Percentiles rank a stretch among this genome's conserved stretches.
Conservation (phyloP, 2,329 filamentous ascomycete species). For the Sarocladium kiliense region DNA sequence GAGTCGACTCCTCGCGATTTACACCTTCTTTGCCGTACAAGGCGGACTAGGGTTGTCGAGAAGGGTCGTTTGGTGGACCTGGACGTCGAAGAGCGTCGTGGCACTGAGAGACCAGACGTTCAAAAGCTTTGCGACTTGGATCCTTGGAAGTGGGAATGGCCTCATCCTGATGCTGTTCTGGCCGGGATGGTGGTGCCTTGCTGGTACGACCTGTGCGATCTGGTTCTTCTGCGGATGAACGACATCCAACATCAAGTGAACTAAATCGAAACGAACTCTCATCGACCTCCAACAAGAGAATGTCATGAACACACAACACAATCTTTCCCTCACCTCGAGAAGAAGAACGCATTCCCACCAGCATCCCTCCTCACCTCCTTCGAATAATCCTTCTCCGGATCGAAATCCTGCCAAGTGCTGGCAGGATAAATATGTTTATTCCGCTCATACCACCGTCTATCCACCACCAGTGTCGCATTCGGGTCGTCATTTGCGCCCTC, state of each 20-base stretch:
- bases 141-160: slow-evolving; percentile 45
- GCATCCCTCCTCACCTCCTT: slow-evolving; percentile 73
- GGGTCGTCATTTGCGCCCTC: slow-evolving; percentile 80
- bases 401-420: slow-evolving; percentile 92
- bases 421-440: slow-evolving; percentile 99
- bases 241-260: background rate
- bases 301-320: slow-evolving; percentile 7
- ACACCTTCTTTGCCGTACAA: slow-evolving; percentile 22
- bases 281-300: background rate
- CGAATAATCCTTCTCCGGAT: slow-evolving; percentile 81
- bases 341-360: slow-evolving; percentile 92
- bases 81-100: slow-evolving; percentile 31
- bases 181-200: slow-evolving; percentile 51
- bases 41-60: slow-evolving; percentile 24
- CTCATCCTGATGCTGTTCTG: slow-evolving; percentile 49
- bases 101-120: slow-evolving; percentile 41
- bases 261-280: background rate
- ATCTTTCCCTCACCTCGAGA: slow-evolving; percentile 42
- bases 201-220: slow-evolving; percentile 24
- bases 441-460: slow-evolving; percentile 91
- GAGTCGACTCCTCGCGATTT: slow-evolving; percentile 20
- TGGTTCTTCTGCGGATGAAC: slow-evolving; percentile 30
- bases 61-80: slow-evolving; percentile 23
- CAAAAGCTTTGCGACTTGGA: slow-evolving; percentile 45
- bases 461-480: slow-evolving; percentile 84